Percentiles rank a stretch among this genome's conserved stretches.
Evolutionary conservation across 768 basidiomycete genomes (phyloP).

Genomic region (Collybiopsis confluens): DNA sequence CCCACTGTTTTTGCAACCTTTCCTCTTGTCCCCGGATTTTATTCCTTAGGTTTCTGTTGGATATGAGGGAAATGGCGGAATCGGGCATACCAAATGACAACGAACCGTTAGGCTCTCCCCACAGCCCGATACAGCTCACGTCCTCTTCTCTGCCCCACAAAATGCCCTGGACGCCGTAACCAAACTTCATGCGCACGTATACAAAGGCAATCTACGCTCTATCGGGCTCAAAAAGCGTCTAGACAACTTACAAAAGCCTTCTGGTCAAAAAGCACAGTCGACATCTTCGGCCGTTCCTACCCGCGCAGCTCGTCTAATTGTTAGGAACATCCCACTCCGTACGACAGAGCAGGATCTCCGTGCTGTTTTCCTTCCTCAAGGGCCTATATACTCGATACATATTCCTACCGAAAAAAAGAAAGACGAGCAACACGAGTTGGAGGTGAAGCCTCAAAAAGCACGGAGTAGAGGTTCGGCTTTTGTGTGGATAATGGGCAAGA

Average conservation of each 20-base stretch:
- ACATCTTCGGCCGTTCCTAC: conserved; percentile 52
- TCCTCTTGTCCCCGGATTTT: no score
- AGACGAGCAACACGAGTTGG: conserved; percentile 20
- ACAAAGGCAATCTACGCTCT: conserved; percentile 81
- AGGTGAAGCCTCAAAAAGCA: conserved; percentile 19
- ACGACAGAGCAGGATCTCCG: conserved; percentile 82
- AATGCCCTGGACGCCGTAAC: conserved; percentile 66
- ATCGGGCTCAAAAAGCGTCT: conserved; percentile 84
- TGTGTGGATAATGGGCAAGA: conserved; percentile 85
- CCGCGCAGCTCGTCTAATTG: conserved; percentile 78
- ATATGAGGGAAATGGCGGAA: no score
- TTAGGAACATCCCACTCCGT: conserved; percentile 86
- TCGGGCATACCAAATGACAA: no score
- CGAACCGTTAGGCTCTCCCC: no score
- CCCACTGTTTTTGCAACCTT: no score
- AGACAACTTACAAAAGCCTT: conserved; percentile 56
- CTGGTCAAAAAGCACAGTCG: conserved; percentile 25
- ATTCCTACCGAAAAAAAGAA: conserved; percentile 54
- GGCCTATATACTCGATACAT: conserved; percentile 81
- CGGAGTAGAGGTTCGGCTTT: conserved; percentile 85
- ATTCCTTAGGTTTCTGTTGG: no score
- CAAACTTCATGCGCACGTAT: conserved; percentile 89
- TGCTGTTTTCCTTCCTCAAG: conserved; percentile 80
- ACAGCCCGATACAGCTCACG: no score
- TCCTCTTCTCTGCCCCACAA: conserved; percentile 67